Percentiles rank a stretch among this genome's conserved stretches.
These are phyloP conservation scores for Russula ochroleuca DNA, from an alignment of 768 basidiomycete genomes.

Conservation along the genomic window DNA sequence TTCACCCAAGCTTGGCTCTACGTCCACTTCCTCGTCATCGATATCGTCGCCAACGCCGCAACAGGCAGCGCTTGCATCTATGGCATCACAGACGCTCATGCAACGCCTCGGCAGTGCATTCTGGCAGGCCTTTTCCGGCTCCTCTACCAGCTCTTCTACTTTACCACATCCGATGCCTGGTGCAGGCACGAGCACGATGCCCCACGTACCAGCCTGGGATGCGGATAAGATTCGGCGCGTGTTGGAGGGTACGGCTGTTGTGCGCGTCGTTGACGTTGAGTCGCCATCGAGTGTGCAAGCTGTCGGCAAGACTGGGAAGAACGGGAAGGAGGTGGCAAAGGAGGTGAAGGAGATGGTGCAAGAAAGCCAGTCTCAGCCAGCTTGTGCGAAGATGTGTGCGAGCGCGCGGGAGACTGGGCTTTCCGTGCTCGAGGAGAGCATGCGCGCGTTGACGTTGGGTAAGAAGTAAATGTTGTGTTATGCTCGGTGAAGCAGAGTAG, in stretches of 20 bases:
- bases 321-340: background rate
- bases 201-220: constrained; percentile 40
- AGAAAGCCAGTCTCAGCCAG: background rate
- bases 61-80: constrained; percentile 59
- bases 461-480: constrained; percentile 38
- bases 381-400: constrained; percentile 18
- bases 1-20: constrained; percentile 38
- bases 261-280: constrained; percentile 76
- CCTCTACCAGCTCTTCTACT: constrained; percentile 23
- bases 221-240: constrained; percentile 78
- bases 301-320: constrained; percentile 2
- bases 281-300: constrained; percentile 18
- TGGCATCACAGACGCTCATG: constrained; percentile 74
- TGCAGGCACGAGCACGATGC: background rate
- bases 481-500: background rate
- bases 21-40: constrained; percentile 31
- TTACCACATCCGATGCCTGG: background rate
- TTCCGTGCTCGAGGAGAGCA: constrained; percentile 54
- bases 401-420: constrained; percentile 22
- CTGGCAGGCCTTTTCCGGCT: constrained; percentile 72
- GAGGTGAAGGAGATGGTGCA: background rate
- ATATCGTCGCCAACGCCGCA: constrained; percentile 36
- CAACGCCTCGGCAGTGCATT: constrained; percentile 70
- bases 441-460: constrained; percentile 58
- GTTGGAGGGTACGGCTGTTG: constrained; percentile 76